A percentile compares a stretch with the other conserved stretches of the same genome.
Evolutionary conservation across 805 yeast species (phyloP).

Genomic region (Metschnikowia arizonensis): DNA sequence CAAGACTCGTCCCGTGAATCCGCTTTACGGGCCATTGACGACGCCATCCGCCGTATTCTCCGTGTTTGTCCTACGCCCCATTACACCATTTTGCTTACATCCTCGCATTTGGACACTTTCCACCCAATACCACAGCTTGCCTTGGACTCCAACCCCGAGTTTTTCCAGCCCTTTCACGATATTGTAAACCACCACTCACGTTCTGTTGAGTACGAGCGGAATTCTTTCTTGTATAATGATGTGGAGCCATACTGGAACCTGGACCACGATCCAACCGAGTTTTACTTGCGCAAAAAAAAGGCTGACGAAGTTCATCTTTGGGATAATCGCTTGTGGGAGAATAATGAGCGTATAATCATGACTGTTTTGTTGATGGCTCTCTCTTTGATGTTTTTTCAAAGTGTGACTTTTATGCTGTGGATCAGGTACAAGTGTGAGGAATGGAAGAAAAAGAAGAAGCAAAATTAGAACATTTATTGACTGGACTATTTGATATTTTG

Average conservation of each 20-base stretch:
- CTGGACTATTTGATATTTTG: too few relatives aligned
- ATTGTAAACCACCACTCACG: constrained; percentile 51
- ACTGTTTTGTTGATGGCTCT: constrained; percentile 30
- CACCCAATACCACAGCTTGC: constrained; percentile 33
- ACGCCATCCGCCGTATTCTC: constrained; percentile 50
- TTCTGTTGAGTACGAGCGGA: constrained; percentile 51
- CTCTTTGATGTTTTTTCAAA: constrained; percentile 17
- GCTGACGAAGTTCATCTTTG: constrained; percentile 38
- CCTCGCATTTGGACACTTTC: constrained; percentile 18
- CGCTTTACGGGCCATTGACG: constrained; percentile 41
- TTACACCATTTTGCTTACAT: constrained; percentile 55
- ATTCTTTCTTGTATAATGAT: constrained; percentile 34
- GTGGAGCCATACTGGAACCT: constrained; percentile 21
- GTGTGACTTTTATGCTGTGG: constrained; percentile 11
- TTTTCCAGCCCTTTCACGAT: constrained; percentile 50
- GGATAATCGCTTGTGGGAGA: constrained; percentile 44
- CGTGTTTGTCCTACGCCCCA: constrained; percentile 73
- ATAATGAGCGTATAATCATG: constrained; percentile 47
- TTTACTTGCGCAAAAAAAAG: constrained; percentile 28
- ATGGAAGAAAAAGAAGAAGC: neutral
- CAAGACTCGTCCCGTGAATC: constrained; percentile 20
- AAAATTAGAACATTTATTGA: too few relatives aligned
- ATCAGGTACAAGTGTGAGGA: neutral
- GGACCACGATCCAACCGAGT: constrained; percentile 25
- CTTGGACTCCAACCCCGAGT: constrained; percentile 29